phyloP scores from a whole-genome alignment of 2,329 filamentous ascomycete species.

The Microdochium nivale region DNA sequence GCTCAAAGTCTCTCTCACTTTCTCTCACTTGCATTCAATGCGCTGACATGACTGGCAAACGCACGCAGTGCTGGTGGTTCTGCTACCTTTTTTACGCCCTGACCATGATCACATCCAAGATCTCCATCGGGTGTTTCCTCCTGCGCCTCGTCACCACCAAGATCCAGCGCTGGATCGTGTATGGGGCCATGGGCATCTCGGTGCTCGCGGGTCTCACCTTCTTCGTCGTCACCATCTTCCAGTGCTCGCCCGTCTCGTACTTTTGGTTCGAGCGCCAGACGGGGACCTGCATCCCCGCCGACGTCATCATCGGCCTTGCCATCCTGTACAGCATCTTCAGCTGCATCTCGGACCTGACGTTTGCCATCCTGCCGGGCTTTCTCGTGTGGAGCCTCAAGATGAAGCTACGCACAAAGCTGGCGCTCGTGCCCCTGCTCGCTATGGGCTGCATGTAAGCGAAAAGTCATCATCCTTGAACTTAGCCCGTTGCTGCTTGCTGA shows the following conservation, averaged over 20 bases:
- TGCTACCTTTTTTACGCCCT: slow-evolving; percentile 12
- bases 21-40: background rate
- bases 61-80: slow-evolving; percentile 12
- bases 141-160: slow-evolving; percentile 11
- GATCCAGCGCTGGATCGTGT: slow-evolving; percentile 11
- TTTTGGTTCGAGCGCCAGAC: slow-evolving; percentile 10
- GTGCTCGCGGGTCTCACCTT: slow-evolving; percentile 10
- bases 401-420: slow-evolving; percentile 32
- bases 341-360: slow-evolving; percentile 38
- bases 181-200: slow-evolving; percentile 7
- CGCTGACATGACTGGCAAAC: background rate
- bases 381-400: slow-evolving; percentile 40
- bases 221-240: slow-evolving; percentile 14
- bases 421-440: slow-evolving; percentile 35
- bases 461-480: background rate
- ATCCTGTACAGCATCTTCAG: slow-evolving; percentile 35
- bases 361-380: slow-evolving; percentile 38
- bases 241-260: slow-evolving; percentile 9
- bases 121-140: slow-evolving; percentile 13
- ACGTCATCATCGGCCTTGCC: slow-evolving; percentile 33
- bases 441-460: slow-evolving; percentile 31
- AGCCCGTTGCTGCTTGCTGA: background rate
- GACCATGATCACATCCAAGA: slow-evolving; percentile 13
- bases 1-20: no score
- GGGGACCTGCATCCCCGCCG: slow-evolving; percentile 16